Evolutionary conservation across 2,329 filamentous ascomycete species (phyloP).

Genomic region (Epichloe uncinata): DNA sequence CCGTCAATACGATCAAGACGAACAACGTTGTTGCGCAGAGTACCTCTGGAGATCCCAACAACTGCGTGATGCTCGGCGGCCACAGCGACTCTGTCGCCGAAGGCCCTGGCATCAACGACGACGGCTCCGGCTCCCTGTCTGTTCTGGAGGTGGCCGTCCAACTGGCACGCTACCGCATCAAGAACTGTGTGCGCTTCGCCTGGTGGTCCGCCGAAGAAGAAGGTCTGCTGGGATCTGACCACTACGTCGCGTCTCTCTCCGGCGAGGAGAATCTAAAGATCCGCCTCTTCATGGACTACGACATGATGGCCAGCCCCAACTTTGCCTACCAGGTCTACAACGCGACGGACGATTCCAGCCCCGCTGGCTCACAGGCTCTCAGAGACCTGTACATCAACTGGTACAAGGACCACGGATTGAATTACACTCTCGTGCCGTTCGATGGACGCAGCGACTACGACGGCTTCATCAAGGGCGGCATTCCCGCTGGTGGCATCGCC

Average conservation of each 20-base stretch:
- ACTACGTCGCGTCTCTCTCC: conserved; percentile 43
- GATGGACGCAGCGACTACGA: conserved; percentile 72
- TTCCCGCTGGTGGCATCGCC: conserved; percentile 62
- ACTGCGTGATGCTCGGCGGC: conserved; percentile 52
- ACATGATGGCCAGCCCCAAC: conserved; percentile 56
- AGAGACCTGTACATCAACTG: conserved; percentile 54
- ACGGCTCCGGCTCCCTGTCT: conserved; percentile 53
- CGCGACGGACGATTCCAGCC: conserved; percentile 56
- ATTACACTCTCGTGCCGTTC: conserved; percentile 60
- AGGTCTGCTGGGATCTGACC: conserved; percentile 49
- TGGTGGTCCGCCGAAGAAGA: conserved; percentile 59
- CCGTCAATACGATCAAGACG: conserved; percentile 39
- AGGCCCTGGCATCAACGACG: conserved; percentile 65
- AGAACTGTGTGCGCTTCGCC: conserved; percentile 53
- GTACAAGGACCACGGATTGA: conserved; percentile 47
- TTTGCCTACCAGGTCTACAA: conserved; percentile 58
- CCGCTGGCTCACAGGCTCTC: conserved; percentile 56
- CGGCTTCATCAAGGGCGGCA: conserved; percentile 59
- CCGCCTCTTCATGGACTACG: conserved; percentile 55
- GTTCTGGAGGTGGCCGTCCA: conserved; percentile 50
- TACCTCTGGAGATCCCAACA: conserved; percentile 41
- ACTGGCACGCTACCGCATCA: conserved; percentile 41
- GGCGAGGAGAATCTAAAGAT: conserved; percentile 48
- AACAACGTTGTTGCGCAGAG: conserved; percentile 53
- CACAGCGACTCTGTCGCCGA: conserved; percentile 51